These are phyloP conservation scores for Lobulomyces angularis DNA, from an alignment of 192 early-diverging fungal species.

Conservation along the genomic window DNA sequence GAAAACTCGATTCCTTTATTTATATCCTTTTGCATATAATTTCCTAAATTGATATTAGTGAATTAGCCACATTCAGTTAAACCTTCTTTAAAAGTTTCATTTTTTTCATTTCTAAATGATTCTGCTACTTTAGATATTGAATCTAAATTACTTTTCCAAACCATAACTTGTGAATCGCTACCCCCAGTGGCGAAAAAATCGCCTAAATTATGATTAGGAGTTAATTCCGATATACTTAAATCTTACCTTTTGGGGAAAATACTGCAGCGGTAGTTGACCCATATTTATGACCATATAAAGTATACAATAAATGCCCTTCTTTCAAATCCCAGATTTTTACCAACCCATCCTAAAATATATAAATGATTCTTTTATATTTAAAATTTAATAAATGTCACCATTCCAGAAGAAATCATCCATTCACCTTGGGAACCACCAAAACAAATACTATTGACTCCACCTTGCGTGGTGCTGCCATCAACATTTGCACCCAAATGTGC, in stretches of 20 bases:
- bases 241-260: slow-evolving; percentile 36
- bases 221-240: too few species aligned
- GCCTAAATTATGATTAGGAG: too few species aligned
- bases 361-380: too few species aligned
- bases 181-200: slow-evolving; percentile 49
- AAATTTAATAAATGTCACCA: too few species aligned
- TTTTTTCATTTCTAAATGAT: too few species aligned
- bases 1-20: too few species aligned
- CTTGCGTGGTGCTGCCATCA: slow-evolving; percentile 2
- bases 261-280: slow-evolving; percentile 43
- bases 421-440: slow-evolving; percentile 42
- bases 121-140: slow-evolving; percentile 4
- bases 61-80: too few species aligned
- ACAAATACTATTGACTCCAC: slow-evolving; percentile 41
- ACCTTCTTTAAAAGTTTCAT: not conserved
- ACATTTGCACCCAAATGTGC: slow-evolving; percentile 23
- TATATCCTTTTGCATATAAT: too few species aligned
- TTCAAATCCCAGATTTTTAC: slow-evolving; percentile 46
- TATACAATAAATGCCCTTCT: slow-evolving; percentile 51
- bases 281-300: slow-evolving; percentile 43
- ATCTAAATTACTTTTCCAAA: slow-evolving; percentile 50
- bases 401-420: slow-evolving; percentile 40
- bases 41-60: too few species aligned
- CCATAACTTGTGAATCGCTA: slow-evolving; percentile 40
- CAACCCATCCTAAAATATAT: slow-evolving; percentile 5